Evolutionary conservation across 2,329 filamentous ascomycete genomes (phyloP).

Genomic region (Pyrenophora teres): DNA sequence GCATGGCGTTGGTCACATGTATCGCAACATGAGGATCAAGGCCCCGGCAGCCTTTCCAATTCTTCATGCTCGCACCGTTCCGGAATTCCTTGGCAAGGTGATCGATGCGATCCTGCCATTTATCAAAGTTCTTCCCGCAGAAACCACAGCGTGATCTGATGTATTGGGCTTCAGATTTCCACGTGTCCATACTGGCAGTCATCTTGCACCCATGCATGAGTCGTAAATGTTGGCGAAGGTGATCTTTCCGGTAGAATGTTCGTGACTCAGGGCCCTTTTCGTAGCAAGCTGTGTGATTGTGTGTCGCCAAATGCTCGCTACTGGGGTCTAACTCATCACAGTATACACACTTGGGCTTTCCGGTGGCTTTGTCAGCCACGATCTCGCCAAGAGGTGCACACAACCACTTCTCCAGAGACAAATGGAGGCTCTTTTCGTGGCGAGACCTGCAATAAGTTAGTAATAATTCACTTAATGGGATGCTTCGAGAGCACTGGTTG

Average conservation of each 20-base stretch:
- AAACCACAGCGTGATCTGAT: constrained; percentile 62
- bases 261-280: constrained; percentile 68
- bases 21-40: constrained; percentile 55
- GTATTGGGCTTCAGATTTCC: constrained; percentile 61
- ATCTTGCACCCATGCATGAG: constrained; percentile 67
- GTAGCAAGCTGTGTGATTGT: constrained; percentile 67
- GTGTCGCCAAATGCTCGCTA: constrained; percentile 61
- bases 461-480: background rate
- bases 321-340: constrained; percentile 61
- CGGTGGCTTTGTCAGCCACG: constrained; percentile 61
- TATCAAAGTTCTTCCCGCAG: constrained; percentile 53
- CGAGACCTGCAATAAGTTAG: constrained; percentile 42
- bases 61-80: constrained; percentile 57
- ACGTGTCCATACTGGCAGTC: constrained; percentile 67
- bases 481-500: too few species aligned
- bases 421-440: constrained; percentile 48
- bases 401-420: constrained; percentile 52
- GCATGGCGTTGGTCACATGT: constrained; percentile 58
- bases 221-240: constrained; percentile 64
- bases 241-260: constrained; percentile 67
- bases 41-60: constrained; percentile 62
- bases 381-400: constrained; percentile 64
- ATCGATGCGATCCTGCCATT: constrained; percentile 58
- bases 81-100: constrained; percentile 62
- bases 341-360: constrained; percentile 62